Evolutionary conservation across 2,329 filamentous ascomycete genomes (phyloP).

Genomic region (Clonostachys rosea): DNA sequence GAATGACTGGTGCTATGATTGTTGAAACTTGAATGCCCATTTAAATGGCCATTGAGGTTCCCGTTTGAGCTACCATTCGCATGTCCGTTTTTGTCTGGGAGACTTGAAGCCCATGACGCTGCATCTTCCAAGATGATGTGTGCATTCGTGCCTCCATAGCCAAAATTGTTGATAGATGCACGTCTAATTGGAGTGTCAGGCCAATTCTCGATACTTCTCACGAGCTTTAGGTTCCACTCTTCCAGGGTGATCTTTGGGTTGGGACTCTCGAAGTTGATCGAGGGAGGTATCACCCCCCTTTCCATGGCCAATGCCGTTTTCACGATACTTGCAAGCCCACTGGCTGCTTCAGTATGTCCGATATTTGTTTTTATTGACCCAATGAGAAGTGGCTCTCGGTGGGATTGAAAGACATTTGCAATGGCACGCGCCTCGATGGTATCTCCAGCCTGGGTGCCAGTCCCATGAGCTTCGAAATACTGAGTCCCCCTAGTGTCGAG

Average conservation of each 20-base stretch:
- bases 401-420: conserved; percentile 22
- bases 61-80: conserved; percentile 5
- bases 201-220: conserved; percentile 1
- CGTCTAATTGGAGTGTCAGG: not conserved
- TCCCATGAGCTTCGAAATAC: conserved; percentile 38
- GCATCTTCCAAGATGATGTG: conserved; percentile 3
- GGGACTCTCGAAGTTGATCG: conserved; percentile 11
- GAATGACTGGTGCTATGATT: too few species aligned
- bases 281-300: conserved; percentile 16
- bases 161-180: conserved; percentile 3
- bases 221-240: conserved; percentile 2
- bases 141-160: conserved; percentile 5
- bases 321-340: conserved; percentile 39
- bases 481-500: conserved; percentile 9
- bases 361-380: conserved; percentile 16
- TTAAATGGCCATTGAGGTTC: too few species aligned
- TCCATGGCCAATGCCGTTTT: conserved; percentile 40
- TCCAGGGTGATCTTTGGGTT: conserved; percentile 3
- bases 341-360: conserved; percentile 17
- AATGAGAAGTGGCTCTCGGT: conserved; percentile 5
- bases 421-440: conserved; percentile 21
- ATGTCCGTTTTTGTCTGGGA: not conserved
- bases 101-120: too few species aligned
- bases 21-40: too few species aligned
- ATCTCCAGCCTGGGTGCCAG: conserved; percentile 24